These are phyloP conservation scores for Epichloe baconii DNA, from an alignment of 2,329 filamentous ascomycete genomes.

Conservation along the genomic window DNA sequence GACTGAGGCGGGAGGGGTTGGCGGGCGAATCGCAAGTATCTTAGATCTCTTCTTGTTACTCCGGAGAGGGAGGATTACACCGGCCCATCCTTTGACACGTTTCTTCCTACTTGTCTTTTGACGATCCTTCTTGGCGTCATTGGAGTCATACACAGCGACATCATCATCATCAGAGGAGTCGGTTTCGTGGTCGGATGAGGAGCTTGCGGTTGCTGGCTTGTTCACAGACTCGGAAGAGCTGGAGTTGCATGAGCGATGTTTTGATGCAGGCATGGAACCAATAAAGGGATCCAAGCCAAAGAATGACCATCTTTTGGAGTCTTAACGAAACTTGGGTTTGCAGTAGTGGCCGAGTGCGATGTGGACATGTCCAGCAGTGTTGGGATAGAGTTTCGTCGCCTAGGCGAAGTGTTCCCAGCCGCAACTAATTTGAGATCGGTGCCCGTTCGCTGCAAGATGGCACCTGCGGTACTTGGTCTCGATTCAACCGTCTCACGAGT, in stretches of 20 bases:
- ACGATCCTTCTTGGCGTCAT: constrained; percentile 15
- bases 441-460: constrained; percentile 42
- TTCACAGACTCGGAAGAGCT: constrained; percentile 29
- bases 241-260: constrained; percentile 32
- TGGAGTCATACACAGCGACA: constrained; percentile 8
- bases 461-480: constrained; percentile 58
- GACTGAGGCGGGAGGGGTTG: constrained; percentile 31
- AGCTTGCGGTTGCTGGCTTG: constrained; percentile 15
- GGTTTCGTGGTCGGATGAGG: constrained; percentile 24
- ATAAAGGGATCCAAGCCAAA: constrained; percentile 45
- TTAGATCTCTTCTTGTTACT: constrained; percentile 30
- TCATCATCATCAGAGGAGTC: constrained; percentile 15
- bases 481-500: constrained; percentile 32
- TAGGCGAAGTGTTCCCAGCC: constrained; percentile 21
- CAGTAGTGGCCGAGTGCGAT: constrained; percentile 18
- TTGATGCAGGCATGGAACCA: constrained; percentile 31
- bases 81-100: constrained; percentile 63
- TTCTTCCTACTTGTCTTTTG: constrained; percentile 37
- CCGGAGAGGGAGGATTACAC: constrained; percentile 52
- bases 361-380: constrained; percentile 32
- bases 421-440: constrained; percentile 11
- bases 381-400: constrained; percentile 47
- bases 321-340: constrained; percentile 36
- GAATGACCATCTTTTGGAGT: constrained; percentile 46
- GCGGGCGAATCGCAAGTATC: constrained; percentile 24